Evolutionary conservation across 1,139 yeast species (phyloP).

Genomic region (Saccharomyces hybrid): DNA sequence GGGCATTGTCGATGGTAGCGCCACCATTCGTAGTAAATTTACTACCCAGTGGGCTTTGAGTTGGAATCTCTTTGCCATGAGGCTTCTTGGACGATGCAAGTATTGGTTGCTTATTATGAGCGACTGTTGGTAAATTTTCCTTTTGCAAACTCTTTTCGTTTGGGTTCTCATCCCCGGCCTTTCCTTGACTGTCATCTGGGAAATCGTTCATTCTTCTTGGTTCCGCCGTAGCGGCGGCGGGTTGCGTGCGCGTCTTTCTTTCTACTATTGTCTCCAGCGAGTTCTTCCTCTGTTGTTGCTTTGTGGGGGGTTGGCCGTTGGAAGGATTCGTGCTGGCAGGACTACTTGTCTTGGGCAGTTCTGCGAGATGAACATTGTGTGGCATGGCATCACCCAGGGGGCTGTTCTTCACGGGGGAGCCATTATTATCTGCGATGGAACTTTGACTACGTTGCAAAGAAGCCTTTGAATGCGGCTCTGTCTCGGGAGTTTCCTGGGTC

Average conservation of each 20-base stretch:
- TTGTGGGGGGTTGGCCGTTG: neutral
- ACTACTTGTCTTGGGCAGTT: slow-evolving; percentile 19
- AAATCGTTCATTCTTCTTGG: slow-evolving; percentile 10
- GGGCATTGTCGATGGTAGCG: slow-evolving; percentile 5
- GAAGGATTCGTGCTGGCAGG: slow-evolving; percentile 7
- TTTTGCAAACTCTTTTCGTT: neutral
- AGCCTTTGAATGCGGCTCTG: slow-evolving; percentile 9
- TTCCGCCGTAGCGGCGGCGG: slow-evolving; percentile 5
- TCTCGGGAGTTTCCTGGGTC: neutral
- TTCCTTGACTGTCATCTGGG: slow-evolving; percentile 10
- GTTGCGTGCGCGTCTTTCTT: slow-evolving; percentile 5
- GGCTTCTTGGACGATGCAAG: neutral
- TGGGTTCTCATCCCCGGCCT: neutral
- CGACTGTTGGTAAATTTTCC: neutral
- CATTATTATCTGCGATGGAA: slow-evolving; percentile 30
- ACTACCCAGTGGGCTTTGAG: neutral
- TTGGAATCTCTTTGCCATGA: neutral
- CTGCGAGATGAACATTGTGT: slow-evolving; percentile 24
- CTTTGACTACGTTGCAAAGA: slow-evolving; percentile 19
- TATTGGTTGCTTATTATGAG: neutral
- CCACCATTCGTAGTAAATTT: neutral
- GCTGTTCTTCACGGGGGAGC: slow-evolving; percentile 27
- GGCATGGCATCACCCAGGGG: slow-evolving; percentile 13
- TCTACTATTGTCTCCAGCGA: slow-evolving; percentile 20
- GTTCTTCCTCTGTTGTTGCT: slow-evolving; percentile 12